Evolutionary conservation across 2,329 filamentous ascomycete species (phyloP).

Genomic region (Cadophora sp.): DNA sequence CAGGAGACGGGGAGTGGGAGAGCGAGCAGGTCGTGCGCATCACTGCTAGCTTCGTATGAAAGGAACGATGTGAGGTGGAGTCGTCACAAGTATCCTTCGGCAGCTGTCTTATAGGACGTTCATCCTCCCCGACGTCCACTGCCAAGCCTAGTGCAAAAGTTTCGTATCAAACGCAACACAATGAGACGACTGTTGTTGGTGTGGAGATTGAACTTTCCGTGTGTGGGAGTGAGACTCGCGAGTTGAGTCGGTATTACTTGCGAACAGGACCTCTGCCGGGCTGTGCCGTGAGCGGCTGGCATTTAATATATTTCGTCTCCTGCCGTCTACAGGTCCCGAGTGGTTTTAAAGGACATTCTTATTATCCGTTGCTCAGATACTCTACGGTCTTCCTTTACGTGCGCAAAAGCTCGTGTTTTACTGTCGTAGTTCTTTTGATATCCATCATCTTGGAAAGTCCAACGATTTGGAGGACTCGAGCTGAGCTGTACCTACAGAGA

Average conservation of each 20-base stretch:
- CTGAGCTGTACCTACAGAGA: neutral
- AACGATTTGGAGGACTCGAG: neutral
- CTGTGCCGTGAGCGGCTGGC: constrained; percentile 3
- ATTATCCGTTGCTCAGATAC: constrained; percentile 9
- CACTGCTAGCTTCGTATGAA: neutral
- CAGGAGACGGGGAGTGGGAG: neutral
- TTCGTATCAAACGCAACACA: constrained; percentile 6
- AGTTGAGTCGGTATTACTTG: neutral
- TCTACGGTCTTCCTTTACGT: neutral
- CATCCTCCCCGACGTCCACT: neutral
- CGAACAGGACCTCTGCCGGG: constrained; percentile 4
- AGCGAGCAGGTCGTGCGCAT: constrained; percentile 9
- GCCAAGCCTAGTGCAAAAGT: constrained; percentile 3
- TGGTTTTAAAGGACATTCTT: constrained; percentile 3
- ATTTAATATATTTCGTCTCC: constrained; percentile 10
- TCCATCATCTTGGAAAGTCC: neutral
- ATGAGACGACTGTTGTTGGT: neutral
- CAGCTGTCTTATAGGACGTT: constrained; percentile 19
- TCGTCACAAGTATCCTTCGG: constrained; percentile 13
- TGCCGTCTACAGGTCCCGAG: constrained; percentile 6
- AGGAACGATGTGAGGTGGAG: constrained; percentile 14
- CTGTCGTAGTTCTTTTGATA: neutral
- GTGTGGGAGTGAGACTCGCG: neutral
- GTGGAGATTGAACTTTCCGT: constrained; percentile 2
- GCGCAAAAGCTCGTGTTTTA: neutral